Conservation (phyloP, 2,329 filamentous ascomycete species). For the Aspergillus fijiensis region DNA sequence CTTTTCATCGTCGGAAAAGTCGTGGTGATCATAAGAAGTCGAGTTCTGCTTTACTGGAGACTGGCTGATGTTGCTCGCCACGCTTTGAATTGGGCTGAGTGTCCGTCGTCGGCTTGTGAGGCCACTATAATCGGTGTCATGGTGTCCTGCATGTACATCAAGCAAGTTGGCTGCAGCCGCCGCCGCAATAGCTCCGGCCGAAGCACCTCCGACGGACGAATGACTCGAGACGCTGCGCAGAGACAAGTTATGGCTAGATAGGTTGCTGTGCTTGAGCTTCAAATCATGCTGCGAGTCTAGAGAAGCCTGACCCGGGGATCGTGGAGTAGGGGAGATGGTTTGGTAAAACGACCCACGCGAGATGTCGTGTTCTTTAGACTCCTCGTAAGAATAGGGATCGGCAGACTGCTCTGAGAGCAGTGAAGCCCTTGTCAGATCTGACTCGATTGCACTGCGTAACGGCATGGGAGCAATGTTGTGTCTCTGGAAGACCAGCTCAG, state of each 20-base stretch:
- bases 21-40: slow-evolving; percentile 51
- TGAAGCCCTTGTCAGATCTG: slow-evolving; percentile 83
- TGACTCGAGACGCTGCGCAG: slow-evolving; percentile 41
- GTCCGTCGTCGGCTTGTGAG: slow-evolving; percentile 64
- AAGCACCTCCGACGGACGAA: slow-evolving; percentile 33
- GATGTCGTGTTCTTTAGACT: slow-evolving; percentile 63
- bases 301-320: slow-evolving; percentile 59
- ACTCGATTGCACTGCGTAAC: slow-evolving; percentile 79
- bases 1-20: slow-evolving; percentile 62
- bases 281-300: slow-evolving; percentile 53
- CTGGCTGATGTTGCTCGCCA: slow-evolving; percentile 78
- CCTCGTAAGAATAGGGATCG: slow-evolving; percentile 65
- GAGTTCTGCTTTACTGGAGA: slow-evolving; percentile 63
- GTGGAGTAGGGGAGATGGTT: slow-evolving; percentile 59
- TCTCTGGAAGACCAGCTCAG: slow-evolving; percentile 53
- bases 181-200: slow-evolving; percentile 40
- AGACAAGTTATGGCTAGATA: slow-evolving; percentile 53
- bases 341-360: slow-evolving; percentile 55
- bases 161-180: slow-evolving; percentile 41
- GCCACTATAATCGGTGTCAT: slow-evolving; percentile 54
- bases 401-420: slow-evolving; percentile 81
- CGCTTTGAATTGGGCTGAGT: slow-evolving; percentile 86
- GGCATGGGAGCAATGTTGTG: slow-evolving; percentile 78
- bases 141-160: slow-evolving; percentile 48
- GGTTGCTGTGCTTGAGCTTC: slow-evolving; percentile 65